Base-by-base conservation (phyloP, 495 filamentous ascomycete species). In the Thozetella sp. region DNA sequence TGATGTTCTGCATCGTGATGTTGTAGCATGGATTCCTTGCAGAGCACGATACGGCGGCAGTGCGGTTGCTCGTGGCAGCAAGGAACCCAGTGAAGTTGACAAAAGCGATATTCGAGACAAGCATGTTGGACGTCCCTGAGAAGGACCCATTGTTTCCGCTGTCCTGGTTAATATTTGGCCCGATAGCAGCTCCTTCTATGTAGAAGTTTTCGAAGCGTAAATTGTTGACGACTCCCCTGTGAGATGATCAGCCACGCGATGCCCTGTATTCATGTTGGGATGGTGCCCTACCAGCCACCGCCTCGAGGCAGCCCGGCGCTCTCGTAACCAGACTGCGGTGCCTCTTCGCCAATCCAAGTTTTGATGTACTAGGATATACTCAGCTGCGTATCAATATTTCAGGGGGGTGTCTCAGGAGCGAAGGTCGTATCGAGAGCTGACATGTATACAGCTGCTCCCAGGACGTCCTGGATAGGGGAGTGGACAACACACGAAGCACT, bases 41-140 rank as follows among this genome's bases (percentile, higher is more conserved):
- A 1, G 72, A 78, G 61, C 82, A 84, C 24, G 76, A 80, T 4
- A 84, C 69, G 15, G 70, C 71, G 13, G 76, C 74, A 2, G 68
- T 74, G 51, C 63, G 59, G 34, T 55, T 63, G 53, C 55, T 67
- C 53, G 25, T 60, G 3, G 55, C 62, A 11, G 70, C 56, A 25
- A 80, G 62, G 56, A 71, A 78, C 4, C 83, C 82, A 11, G 79
- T 83, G 60, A 85, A 85, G 58, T 86, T 86, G 22, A 80, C 74
- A 66, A 80, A 85, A 0, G 70, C 69, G 24, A 86, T 65, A 53
- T 85, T 77, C 9, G 72, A 75, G 26, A 86, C 67, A 30, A 73
- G 67, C 80, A 85, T 80, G 57, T 75, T 69, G 54, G 71, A 77
- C 22, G 80, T 82, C 2, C 84, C 84, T 1, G 65, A 25, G 43